A percentile compares a stretch with the other conserved stretches of the same genome.
phyloP scores from a whole-genome alignment of 2,329 filamentous ascomycete genomes.

The Ophiostoma sp. region DNA sequence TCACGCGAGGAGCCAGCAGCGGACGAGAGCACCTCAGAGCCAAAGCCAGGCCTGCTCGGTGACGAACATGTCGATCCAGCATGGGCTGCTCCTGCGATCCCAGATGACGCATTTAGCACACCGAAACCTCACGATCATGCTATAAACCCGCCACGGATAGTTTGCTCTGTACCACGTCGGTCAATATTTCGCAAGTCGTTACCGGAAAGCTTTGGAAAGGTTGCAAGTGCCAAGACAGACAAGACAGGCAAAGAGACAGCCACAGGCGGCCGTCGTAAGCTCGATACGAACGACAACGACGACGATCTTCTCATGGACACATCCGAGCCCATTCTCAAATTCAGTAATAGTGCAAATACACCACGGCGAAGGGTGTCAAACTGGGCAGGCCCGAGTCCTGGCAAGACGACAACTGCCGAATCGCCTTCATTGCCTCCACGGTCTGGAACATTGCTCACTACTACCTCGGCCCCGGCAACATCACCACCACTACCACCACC shows the following conservation, averaged over 20 bases:
- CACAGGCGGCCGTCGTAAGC: conserved; percentile 26
- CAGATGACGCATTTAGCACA: conserved; percentile 26
- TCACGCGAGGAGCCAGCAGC: background rate
- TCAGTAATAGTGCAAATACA: background rate
- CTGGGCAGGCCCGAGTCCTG: conserved; percentile 6
- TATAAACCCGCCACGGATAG: background rate
- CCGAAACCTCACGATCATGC: background rate
- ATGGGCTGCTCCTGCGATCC: conserved; percentile 38
- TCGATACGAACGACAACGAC: conserved; percentile 29
- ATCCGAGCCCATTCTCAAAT: conserved; percentile 4
- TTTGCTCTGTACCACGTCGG: background rate
- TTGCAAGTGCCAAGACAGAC: background rate
- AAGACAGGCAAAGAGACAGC: background rate
- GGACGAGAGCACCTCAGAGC: background rate
- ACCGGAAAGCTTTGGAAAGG: conserved; percentile 4
- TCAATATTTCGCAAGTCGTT: conserved; percentile 17
- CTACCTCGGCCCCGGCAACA: background rate
- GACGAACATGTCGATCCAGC: conserved; percentile 32
- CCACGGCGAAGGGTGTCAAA: background rate
- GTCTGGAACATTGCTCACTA: background rate
- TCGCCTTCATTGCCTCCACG: background rate
- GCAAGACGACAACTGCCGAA: background rate
- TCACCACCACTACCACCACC: background rate
- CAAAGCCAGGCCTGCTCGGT: background rate
- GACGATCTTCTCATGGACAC: conserved; percentile 13